Evolutionary conservation across 2,329 filamentous ascomycete genomes (phyloP).

Genomic region (Fusarium camptoceras): DNA sequence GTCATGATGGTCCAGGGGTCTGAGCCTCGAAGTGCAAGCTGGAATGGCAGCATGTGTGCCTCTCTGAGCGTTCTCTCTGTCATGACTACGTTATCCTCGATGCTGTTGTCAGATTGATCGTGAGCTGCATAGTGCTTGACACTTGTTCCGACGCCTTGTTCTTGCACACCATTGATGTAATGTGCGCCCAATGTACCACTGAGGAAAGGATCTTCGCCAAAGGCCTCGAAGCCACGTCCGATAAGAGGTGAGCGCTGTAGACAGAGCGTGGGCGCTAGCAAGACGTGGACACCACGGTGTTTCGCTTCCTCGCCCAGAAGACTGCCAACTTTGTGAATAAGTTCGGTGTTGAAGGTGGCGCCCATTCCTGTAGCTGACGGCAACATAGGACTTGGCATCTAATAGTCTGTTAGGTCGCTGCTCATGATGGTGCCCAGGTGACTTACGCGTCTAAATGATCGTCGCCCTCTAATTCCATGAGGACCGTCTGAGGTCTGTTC

Average conservation of each 20-base stretch:
- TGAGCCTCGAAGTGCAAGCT: conserved; percentile 52
- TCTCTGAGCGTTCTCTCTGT: conserved; percentile 40
- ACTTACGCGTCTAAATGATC: conserved; percentile 38
- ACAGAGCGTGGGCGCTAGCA: conserved; percentile 56
- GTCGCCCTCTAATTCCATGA: conserved; percentile 39
- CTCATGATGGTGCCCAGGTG: accelerated
- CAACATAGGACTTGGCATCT: conserved; percentile 55
- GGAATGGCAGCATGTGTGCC: conserved; percentile 52
- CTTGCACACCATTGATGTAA: conserved; percentile 54
- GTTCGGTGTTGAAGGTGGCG: conserved; percentile 70
- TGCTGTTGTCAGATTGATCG: conserved; percentile 49
- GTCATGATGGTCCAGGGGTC: conserved; percentile 54
- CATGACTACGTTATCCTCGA: conserved; percentile 41
- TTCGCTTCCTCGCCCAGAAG: conserved; percentile 65
- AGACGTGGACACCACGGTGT: conserved; percentile 74
- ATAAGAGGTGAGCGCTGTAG: conserved; percentile 57
- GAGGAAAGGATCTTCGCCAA: conserved; percentile 56
- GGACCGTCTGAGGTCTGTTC: conserved; percentile 38
- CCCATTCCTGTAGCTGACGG: conserved; percentile 58
- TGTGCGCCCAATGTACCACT: conserved; percentile 52
- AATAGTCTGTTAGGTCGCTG: not conserved
- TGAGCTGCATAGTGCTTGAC: conserved; percentile 59
- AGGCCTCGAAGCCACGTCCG: conserved; percentile 57
- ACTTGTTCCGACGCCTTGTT: conserved; percentile 53
- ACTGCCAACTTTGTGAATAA: conserved; percentile 67